Percentiles rank a stretch among this genome's conserved stretches.
Evolutionary conservation across 148 eudicot species (phyloP).

Genomic region (Gaultheria prostrata): DNA sequence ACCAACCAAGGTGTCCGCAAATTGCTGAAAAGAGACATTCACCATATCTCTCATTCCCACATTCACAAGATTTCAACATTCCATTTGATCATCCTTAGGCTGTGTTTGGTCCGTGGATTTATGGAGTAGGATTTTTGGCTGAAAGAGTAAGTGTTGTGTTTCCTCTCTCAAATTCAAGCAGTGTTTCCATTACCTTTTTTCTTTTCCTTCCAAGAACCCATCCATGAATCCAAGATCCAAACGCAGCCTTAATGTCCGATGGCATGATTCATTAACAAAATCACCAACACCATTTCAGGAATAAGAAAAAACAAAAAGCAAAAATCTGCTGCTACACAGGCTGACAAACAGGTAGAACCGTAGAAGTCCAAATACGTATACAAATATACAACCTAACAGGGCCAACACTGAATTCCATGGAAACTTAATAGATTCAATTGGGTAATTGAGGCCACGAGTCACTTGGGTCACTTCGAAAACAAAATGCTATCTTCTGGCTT

Average conservation of each 20-base stretch:
- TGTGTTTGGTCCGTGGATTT: neutral
- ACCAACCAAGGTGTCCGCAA: conserved; percentile 51
- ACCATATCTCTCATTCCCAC: conserved; percentile 26
- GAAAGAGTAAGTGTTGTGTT: neutral
- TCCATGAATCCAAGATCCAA: neutral
- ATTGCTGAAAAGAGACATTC: conserved; percentile 56
- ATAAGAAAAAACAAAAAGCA: neutral
- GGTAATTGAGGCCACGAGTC: neutral
- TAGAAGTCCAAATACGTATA: neutral
- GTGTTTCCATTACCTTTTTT: neutral
- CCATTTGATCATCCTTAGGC: neutral
- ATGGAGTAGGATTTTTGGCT: neutral
- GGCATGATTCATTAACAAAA: neutral
- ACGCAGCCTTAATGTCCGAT: neutral
- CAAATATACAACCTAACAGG: no score
- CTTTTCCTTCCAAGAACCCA: neutral
- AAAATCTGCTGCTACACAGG: neutral
- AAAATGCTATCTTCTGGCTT: neutral
- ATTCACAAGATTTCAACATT: neutral
- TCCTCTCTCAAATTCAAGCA: neutral
- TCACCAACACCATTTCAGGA: conserved; percentile 12
- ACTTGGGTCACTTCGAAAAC: conserved; percentile 11
- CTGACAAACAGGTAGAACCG: neutral
- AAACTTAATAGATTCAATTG: neutral
- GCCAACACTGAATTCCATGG: neutral